phyloP scores from a whole-genome alignment of 371 early-diverging fungal genomes.

The Chytridium lagenaria region DNA sequence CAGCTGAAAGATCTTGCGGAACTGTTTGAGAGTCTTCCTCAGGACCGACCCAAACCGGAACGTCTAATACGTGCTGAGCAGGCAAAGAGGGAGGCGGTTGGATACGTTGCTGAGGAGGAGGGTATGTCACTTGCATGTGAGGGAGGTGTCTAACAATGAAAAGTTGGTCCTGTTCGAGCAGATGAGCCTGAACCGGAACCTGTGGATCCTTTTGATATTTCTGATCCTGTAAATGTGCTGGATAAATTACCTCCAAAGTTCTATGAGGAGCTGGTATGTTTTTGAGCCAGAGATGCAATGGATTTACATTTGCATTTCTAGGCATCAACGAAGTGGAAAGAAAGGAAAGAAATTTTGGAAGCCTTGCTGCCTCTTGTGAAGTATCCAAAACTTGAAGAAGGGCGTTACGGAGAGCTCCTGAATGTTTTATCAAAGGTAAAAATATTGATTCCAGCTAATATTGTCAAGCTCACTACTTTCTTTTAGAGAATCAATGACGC shows the following conservation, averaged over 20 bases:
- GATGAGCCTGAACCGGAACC: conserved; percentile 56
- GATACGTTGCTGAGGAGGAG: conserved; percentile 50
- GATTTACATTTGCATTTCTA: conserved; percentile 33
- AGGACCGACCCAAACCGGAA: conserved; percentile 67
- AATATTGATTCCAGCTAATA: background rate
- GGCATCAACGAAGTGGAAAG: conserved; percentile 93
- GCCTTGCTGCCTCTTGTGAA: conserved; percentile 71
- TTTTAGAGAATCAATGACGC: conserved; percentile 76
- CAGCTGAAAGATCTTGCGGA: conserved; percentile 85
- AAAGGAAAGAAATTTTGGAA: conserved; percentile 91
- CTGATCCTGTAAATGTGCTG: conserved; percentile 90
- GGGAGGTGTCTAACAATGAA: no score
- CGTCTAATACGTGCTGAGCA: conserved; percentile 84
- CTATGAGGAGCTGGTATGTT: conserved; percentile 66
- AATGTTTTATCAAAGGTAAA: conserved; percentile 80
- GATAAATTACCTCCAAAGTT: conserved; percentile 83
- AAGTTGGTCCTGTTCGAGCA: no score
- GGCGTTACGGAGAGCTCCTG: conserved; percentile 78
- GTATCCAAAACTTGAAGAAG: conserved; percentile 78
- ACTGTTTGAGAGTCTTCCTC: conserved; percentile 77
- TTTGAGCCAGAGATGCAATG: background rate
- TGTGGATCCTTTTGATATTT: conserved; percentile 79
- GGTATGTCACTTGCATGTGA: conserved; percentile 10
- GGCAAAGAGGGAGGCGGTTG: conserved; percentile 56
- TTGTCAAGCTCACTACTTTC: background rate